Evolutionary conservation across 1,139 yeast species (phyloP).

Genomic region (Saccharomyces hybrid): DNA sequence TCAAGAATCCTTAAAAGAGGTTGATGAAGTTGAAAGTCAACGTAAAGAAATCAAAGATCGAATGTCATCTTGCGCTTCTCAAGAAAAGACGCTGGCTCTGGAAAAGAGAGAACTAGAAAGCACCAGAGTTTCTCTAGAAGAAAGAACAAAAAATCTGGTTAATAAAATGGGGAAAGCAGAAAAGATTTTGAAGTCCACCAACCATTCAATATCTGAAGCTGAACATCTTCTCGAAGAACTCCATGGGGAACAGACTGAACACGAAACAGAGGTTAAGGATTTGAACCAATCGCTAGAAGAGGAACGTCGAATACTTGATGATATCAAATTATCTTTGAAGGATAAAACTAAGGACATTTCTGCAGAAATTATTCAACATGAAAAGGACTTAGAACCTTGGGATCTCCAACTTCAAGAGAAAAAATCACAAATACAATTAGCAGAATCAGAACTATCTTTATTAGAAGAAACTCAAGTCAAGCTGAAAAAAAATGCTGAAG

Average conservation of each 20-base stretch:
- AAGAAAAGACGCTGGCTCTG: slow-evolving; percentile 6
- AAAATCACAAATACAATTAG: slow-evolving; percentile 57
- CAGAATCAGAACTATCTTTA: slow-evolving; percentile 58
- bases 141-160: slow-evolving; percentile 58
- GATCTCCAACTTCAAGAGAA: slow-evolving; percentile 58
- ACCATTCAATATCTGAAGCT: slow-evolving; percentile 37
- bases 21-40: slow-evolving; percentile 31
- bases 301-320: slow-evolving; percentile 53
- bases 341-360: slow-evolving; percentile 44
- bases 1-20: slow-evolving; percentile 36
- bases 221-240: slow-evolving; percentile 42
- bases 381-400: slow-evolving; percentile 77
- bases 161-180: slow-evolving; percentile 55
- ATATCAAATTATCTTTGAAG: slow-evolving; percentile 58
- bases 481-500: slow-evolving; percentile 41
- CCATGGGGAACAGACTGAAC: slow-evolving; percentile 38
- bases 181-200: slow-evolving; percentile 39
- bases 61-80: background rate
- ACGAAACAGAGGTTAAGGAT: slow-evolving; percentile 35
- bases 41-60: slow-evolving; percentile 30
- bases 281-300: slow-evolving; percentile 40
- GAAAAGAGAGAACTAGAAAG: slow-evolving; percentile 30
- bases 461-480: slow-evolving; percentile 36
- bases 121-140: slow-evolving; percentile 60
- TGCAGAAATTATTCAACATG: slow-evolving; percentile 40